Evolutionary conservation across 2,329 filamentous ascomycete species (phyloP).

Genomic region (Trichoderma arundinaceum): DNA sequence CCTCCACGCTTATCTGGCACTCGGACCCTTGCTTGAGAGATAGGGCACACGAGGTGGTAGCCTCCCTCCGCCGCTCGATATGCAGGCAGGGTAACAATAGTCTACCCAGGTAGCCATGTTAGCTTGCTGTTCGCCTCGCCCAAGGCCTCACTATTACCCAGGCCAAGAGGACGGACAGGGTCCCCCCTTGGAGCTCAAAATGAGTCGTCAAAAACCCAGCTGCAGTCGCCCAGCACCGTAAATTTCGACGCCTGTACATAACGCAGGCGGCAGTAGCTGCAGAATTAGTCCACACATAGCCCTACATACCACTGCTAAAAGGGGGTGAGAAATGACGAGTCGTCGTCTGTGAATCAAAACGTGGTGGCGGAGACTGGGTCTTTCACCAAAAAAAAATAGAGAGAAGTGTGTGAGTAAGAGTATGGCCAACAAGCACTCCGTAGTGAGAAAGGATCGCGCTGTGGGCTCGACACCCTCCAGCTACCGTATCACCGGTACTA

Average conservation of each 20-base stretch:
- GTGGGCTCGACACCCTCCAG: not conserved
- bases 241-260: constrained; percentile 1
- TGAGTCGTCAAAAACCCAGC: not conserved
- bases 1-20: not conserved
- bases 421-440: too few species aligned
- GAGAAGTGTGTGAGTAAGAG: too few species aligned
- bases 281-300: constrained; percentile 13
- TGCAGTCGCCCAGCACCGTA: not conserved
- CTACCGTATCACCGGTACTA: not conserved
- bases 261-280: constrained; percentile 22
- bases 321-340: constrained; percentile 25
- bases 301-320: constrained; percentile 10
- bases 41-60: constrained; percentile 1
- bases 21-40: not conserved
- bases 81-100: constrained; percentile 5
- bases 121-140: constrained; percentile 2
- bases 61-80: constrained; percentile 4
- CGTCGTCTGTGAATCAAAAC: constrained; percentile 5
- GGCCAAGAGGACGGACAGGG: not conserved
- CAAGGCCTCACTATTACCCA: not conserved
- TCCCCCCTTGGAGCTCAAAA: not conserved
- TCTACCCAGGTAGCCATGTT: not conserved
- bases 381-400: not conserved
- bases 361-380: constrained; percentile 7
- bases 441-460: too few species aligned